Percentiles rank a stretch among this genome's conserved stretches.
Evolutionary conservation across 75 land plant genomes (phyloP).

Genomic region (Pinus albicaulis): DNA sequence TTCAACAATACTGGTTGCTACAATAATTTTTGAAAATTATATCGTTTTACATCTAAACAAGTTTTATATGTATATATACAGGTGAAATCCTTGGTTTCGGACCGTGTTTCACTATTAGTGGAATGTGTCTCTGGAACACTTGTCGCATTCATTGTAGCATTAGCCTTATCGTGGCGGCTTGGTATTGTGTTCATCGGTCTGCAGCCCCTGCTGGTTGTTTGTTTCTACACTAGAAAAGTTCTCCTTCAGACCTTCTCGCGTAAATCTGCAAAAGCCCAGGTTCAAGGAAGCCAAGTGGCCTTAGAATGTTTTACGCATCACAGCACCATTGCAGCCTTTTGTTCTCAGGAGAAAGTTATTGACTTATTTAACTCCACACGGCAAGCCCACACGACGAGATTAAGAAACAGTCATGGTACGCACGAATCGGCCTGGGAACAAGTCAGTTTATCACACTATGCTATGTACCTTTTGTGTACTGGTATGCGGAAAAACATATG

Average conservation of each 20-base stretch:
- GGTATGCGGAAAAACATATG: slow-evolving; percentile 68
- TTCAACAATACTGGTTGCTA: neutral
- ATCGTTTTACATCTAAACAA: neutral
- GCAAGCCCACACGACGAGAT: slow-evolving; percentile 35
- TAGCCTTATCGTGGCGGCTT: slow-evolving; percentile 31
- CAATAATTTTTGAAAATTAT: neutral
- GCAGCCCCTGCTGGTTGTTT: slow-evolving; percentile 26
- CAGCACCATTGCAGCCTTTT: slow-evolving; percentile 10
- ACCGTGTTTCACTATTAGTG: slow-evolving; percentile 26
- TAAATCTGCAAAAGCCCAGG: slow-evolving; percentile 12
- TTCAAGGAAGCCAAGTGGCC: slow-evolving; percentile 18
- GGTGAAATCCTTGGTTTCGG: slow-evolving; percentile 38
- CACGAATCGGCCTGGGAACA: slow-evolving; percentile 50
- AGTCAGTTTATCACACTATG: slow-evolving; percentile 36
- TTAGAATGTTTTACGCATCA: slow-evolving; percentile 26
- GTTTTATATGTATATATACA: neutral
- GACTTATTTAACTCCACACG: slow-evolving; percentile 37
- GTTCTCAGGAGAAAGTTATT: slow-evolving; percentile 30
- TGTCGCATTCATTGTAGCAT: slow-evolving; percentile 12
- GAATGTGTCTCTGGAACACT: slow-evolving; percentile 18
- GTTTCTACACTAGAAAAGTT: slow-evolving; percentile 23
- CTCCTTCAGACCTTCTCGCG: slow-evolving; percentile 14
- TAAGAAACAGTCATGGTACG: slow-evolving; percentile 46
- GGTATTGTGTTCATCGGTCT: slow-evolving; percentile 35
- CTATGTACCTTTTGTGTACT: slow-evolving; percentile 52